Base-by-base conservation (phyloP, 225 moss, liverwort and hornwort genomes). In the Physcomitrellopsis africana region DNA sequence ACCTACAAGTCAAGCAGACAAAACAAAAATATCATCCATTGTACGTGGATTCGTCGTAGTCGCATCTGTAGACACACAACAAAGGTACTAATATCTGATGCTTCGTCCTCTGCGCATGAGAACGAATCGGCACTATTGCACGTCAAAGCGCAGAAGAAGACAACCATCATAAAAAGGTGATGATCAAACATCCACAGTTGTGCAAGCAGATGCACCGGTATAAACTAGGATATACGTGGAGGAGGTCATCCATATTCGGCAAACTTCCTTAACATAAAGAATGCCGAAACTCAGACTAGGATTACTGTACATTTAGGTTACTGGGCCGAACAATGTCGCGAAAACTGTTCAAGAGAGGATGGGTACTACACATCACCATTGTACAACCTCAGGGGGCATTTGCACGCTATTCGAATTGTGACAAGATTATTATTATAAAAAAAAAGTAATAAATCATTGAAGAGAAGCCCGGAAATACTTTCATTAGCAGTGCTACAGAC, bases 1-100 rank as follows among this genome's bases (percentile, higher is more conserved):
- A 91, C 90, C 93, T 93, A 70, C 12, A 76, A 65, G 44, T 17
- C 67, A 67, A 51, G 46, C 18, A 72, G n/a, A 71, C 54, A 72
- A 15, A 11, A 1, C 16, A 20, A 65, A 51, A 67, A 47, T 55
- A 7, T 75, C 13, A 3, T 24, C 41, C 9, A 43, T 44, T 23
- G 57, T n/a, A 11, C 23, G 23, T 4, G 12, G 2, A 22, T 29
- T 5, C 11, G 12, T 68, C 15, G 9, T 17, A 32, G 9, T 32
- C 11, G 19, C 12, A 66, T 60, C 59, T 58, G 51, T 51, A 67
- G 4, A 23, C 59, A 16, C 20, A 58, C 32, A 48, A 23, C n/a
- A 69, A 14, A 37, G 11, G 24, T 23, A 60, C 51, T 49, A 5
- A 19, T 57, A 48, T 23, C 41, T 42, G 27, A 10, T 11, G 53